Base-by-base conservation (phyloP, 1,284 basidiomycete species). In the Ustilago shanxiensis region DNA sequence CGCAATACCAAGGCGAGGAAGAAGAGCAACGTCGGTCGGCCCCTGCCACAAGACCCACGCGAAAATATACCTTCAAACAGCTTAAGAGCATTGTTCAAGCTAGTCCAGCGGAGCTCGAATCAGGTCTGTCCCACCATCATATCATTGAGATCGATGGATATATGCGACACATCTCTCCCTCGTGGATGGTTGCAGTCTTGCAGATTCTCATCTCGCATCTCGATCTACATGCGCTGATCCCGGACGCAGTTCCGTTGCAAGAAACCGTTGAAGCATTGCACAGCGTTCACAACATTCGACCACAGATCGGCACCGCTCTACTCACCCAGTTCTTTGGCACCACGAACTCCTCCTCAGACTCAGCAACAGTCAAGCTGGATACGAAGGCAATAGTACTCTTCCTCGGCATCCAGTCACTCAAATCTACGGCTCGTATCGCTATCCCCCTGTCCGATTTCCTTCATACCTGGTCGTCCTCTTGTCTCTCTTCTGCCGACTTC, bases 41-140 rank as follows among this genome's bases (percentile, higher is more conserved):
- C 28, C 20, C 55, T 9, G 26, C 29, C 22, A 51, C 60, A 16
- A 47, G 60, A 26, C 58, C 60, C 2, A 58, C 58, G 20, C 54
- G 79, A 33, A 77, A 65, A 37, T 85, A 84, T 61, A 83, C 77
- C n/a, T 69, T 73, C 44, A 66, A 66, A 35, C 78, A 85, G 62
- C 66, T 85, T 18, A 66, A 72, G 35, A 79, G 75, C 39, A 73
- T 85, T 29, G 81, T 85, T 14, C 84, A 85, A 50, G 81, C 84
- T 0, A 81, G 79, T 41, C 78, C 80, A 2, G 56, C 31, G 1
- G 84, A 84, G 55, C 67, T 85, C 20, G 57, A 62, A 10, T 37
- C 65, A 11, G 84, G 80, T 4, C 58, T 82, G 20, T 50, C 68
- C 10, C 55, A 66, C 8, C 63, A 77, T 20, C 78, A 80, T 16